These are phyloP conservation scores for Baorangia bicolor DNA, from an alignment of 768 basidiomycete species.

Conservation along the genomic window DNA sequence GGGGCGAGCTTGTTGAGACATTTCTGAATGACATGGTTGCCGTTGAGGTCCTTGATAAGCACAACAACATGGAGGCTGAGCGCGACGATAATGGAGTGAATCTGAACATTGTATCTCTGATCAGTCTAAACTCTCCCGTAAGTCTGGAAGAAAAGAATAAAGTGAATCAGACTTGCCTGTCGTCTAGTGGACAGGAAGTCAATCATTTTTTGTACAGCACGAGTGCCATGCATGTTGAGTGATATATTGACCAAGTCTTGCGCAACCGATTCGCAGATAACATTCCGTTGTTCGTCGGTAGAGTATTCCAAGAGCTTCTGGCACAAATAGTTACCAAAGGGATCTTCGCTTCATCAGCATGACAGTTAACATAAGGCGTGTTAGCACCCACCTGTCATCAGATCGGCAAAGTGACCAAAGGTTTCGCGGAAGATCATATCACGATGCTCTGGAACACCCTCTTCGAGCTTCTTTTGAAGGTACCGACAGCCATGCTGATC, in stretches of 20 bases:
- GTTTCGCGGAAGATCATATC: constrained; percentile 99
- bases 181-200: constrained; percentile 95
- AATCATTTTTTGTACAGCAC: constrained; percentile 99
- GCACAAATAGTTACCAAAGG: constrained; percentile 98
- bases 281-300: constrained; percentile 94
- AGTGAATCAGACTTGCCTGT: constrained; percentile 62
- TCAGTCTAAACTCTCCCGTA: constrained; percentile 66
- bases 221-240: constrained; percentile 99
- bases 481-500: constrained; percentile 99
- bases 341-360: constrained; percentile 52
- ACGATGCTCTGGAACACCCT: constrained; percentile 91
- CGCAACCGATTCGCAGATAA: constrained; percentile 96
- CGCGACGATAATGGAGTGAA: constrained; percentile 94
- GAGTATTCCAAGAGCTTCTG: constrained; percentile 97
- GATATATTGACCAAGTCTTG: constrained; percentile 98
- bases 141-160: constrained; percentile 47
- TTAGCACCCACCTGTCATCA: constrained; percentile 82
- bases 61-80: constrained; percentile 97
- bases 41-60: constrained; percentile 97
- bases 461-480: constrained; percentile 98
- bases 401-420: constrained; percentile 93
- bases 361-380: neutral
- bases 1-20: constrained; percentile 97
- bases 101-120: constrained; percentile 83
- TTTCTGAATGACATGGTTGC: constrained; percentile 98